A percentile compares a stretch with the other conserved stretches of the same genome.
phyloP scores from a whole-genome alignment of 2,329 filamentous ascomycete species.

The Fusarium nisikadoi region DNA sequence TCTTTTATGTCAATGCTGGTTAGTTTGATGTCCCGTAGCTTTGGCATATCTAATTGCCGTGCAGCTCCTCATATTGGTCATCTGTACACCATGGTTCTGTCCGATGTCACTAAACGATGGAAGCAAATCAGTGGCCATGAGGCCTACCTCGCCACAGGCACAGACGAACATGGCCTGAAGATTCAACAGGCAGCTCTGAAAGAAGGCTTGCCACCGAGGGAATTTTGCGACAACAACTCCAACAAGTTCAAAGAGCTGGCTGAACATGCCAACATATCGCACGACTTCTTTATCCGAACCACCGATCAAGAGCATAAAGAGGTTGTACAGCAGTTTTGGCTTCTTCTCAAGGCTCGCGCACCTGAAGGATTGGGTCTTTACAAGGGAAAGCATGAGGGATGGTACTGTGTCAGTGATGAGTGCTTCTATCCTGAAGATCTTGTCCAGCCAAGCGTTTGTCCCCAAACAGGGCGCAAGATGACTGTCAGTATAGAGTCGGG shows the following conservation, averaged over 20 bases:
- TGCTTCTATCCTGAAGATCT: constrained; percentile 88
- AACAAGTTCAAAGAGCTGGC: constrained; percentile 83
- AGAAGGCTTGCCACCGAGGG: constrained; percentile 76
- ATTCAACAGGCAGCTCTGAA: constrained; percentile 86
- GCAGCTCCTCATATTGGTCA: constrained; percentile 93
- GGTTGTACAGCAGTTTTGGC: constrained; percentile 91
- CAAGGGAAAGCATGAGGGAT: constrained; percentile 86
- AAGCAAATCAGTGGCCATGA: constrained; percentile 76
- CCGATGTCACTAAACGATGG: constrained; percentile 94
- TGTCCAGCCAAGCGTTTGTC: constrained; percentile 79
- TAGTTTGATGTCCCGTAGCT: constrained; percentile 27
- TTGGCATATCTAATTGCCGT: neutral
- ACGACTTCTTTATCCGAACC: constrained; percentile 92
- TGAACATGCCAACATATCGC: constrained; percentile 72
- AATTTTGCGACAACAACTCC: constrained; percentile 89
- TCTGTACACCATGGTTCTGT: constrained; percentile 90
- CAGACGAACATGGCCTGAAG: constrained; percentile 98
- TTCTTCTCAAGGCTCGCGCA: constrained; percentile 68
- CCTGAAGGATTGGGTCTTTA: constrained; percentile 80
- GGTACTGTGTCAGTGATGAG: constrained; percentile 97
- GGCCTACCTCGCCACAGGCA: constrained; percentile 86
- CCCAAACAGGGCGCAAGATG: constrained; percentile 82
- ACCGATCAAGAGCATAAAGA: constrained; percentile 84
- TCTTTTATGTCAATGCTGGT: constrained; percentile 99
- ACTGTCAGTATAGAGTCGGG: constrained; percentile 89